phyloP scores from a whole-genome alignment of 2,329 filamentous ascomycete genomes.

The Penicillium italicum region DNA sequence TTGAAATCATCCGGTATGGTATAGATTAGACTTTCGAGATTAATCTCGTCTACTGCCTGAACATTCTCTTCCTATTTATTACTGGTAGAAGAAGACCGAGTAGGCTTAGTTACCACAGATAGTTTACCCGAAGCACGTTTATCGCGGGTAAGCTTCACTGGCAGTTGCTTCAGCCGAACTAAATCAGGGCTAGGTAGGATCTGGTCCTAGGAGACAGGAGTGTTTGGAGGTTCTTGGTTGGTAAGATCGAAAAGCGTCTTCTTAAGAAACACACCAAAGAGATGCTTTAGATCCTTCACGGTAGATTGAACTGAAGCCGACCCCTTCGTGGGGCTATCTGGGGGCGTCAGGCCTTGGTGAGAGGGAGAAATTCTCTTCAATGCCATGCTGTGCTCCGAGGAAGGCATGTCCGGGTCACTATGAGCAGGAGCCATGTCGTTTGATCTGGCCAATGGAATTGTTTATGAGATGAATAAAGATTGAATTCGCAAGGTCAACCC shows the following conservation, averaged over 20 bases:
- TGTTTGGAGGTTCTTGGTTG: conserved; percentile 11
- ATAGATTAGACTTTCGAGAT: conserved; percentile 10
- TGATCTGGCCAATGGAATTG: too few relatives aligned
- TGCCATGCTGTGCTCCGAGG: background rate
- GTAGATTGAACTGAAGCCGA: background rate
- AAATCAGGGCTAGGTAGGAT: conserved; percentile 4
- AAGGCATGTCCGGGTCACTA: too few relatives aligned
- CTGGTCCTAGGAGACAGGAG: conserved; percentile 10
- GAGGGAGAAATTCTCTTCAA: background rate
- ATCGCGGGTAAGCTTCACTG: background rate
- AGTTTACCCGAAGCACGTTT: background rate
- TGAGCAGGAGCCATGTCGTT: too few relatives aligned
- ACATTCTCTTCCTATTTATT: conserved; percentile 1
- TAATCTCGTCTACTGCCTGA: background rate
- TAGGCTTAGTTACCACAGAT: too few relatives aligned
- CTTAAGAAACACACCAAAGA: conserved; percentile 10
- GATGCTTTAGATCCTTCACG: conserved; percentile 7
- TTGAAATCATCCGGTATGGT: conserved; percentile 15
- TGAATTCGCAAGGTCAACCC: too few relatives aligned
- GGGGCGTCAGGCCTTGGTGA: conserved; percentile 6
- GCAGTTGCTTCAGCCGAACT: conserved; percentile 7
- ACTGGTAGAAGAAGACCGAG: background rate
- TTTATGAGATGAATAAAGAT: too few relatives aligned
- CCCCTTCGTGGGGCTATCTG: conserved; percentile 4
- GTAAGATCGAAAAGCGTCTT: conserved; percentile 3